Percentiles rank a stretch among this genome's conserved stretches.
Evolutionary conservation across 2,329 filamentous ascomycete species (phyloP).

Genomic region (Ceratocystis smalleyi): DNA sequence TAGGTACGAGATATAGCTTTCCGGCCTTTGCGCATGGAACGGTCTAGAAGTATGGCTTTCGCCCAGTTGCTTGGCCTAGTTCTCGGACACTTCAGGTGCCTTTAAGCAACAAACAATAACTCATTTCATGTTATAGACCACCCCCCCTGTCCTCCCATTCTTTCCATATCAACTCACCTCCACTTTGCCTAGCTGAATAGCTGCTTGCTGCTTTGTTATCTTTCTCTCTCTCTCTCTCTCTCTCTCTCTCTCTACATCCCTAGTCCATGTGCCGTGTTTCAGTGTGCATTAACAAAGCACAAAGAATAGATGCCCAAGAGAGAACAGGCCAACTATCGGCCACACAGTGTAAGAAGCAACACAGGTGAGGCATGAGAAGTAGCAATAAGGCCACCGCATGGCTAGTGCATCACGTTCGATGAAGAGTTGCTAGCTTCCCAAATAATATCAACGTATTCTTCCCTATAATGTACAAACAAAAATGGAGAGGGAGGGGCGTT

Average conservation of each 20-base stretch:
- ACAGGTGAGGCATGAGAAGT: neutral
- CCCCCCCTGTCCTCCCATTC: neutral
- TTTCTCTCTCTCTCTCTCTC: neutral
- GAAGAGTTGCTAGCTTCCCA: neutral
- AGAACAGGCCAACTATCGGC: conserved; percentile 5
- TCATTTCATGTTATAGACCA: neutral
- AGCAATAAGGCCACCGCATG: neutral
- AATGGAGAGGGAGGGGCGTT: neutral
- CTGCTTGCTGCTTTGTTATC: neutral
- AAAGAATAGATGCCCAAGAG: conserved; percentile 2
- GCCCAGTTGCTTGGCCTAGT: neutral
- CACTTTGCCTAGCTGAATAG: neutral
- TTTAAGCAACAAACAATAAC: neutral
- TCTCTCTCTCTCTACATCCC: neutral
- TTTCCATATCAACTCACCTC: neutral
- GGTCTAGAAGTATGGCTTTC: neutral
- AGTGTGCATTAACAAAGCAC: conserved; percentile 2
- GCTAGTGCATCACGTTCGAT: neutral
- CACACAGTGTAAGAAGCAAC: neutral
- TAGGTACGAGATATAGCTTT: neutral
- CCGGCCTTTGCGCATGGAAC: neutral
- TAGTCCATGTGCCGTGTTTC: neutral
- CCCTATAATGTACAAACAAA: neutral
- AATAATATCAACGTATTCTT: neutral
- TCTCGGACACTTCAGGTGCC: neutral